phyloP scores from a whole-genome alignment of 2,329 filamentous ascomycete species.

The Pezicula rhizophila region DNA sequence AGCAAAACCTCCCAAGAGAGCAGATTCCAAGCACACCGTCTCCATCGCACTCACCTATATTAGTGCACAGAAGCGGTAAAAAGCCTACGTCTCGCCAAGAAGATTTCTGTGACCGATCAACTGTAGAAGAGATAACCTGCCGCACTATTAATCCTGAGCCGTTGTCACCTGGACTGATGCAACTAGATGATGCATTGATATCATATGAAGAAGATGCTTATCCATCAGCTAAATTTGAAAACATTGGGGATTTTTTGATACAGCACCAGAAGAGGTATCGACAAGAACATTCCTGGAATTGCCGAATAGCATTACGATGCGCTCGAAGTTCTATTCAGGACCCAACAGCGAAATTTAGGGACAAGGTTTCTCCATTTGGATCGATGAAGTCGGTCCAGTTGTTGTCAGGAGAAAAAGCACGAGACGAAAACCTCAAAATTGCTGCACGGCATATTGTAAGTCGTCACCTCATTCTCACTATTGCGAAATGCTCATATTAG shows the following conservation, averaged over 20 bases:
- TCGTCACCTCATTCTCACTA: neutral
- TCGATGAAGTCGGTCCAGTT: constrained; percentile 9
- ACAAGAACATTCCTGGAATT: neutral
- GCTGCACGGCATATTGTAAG: constrained; percentile 10
- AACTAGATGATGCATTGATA: too few species aligned
- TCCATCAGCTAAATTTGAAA: neutral
- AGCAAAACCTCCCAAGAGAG: too few species aligned
- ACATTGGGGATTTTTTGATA: neutral
- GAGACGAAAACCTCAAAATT: constrained; percentile 1
- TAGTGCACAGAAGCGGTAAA: too few species aligned
- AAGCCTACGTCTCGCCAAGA: too few species aligned
- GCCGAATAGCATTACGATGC: neutral
- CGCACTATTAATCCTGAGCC: too few species aligned
- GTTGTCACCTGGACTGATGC: too few species aligned
- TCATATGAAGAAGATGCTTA: too few species aligned
- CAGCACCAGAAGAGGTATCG: neutral
- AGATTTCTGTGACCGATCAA: too few species aligned
- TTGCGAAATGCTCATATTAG: neutral
- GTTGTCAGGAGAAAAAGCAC: constrained; percentile 1
- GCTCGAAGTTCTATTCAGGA: neutral
- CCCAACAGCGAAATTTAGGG: constrained; percentile 2
- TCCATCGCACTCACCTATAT: too few species aligned
- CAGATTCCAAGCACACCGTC: too few species aligned
- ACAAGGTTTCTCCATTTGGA: constrained; percentile 16
- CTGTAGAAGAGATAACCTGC: too few species aligned